Evolutionary conservation across 768 basidiomycete species (phyloP), one percentile per base, ranked within the genome.

Genomic region (Tylopilus felleus): DNA sequence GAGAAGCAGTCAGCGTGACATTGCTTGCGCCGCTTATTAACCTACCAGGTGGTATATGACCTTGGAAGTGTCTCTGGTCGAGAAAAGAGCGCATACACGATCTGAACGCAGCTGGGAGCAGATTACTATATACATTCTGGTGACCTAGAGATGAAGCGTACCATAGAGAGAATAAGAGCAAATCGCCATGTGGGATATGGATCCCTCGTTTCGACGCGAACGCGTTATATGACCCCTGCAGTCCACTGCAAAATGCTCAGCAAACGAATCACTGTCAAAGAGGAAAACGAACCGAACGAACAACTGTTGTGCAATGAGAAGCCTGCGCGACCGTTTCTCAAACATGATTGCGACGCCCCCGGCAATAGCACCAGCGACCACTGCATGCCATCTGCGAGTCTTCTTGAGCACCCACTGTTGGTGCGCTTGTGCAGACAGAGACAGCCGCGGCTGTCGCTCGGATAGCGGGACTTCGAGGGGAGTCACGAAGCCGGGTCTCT

Each of bases 171-270:
- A 98, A 97, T 10, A 96, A 80, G 8, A 95, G 67, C 1, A 91
- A 80, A 45, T 87, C 89, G 5, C 95, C 95, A 66, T 93, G 78
- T 1, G 93, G 94, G 16, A 98, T 76, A 41, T 73, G 74, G 41
- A 94, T 76, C 28, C 83, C 83, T 28, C 80, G 80, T 60, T 80
- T 81, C 2, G 78, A 77, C 1, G 91, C 83, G 61, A 84, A 86
- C 8, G 83, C 79, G 63, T 95, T 96, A 67, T 90, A 96, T 1
- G 86, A 83, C 2, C 92, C 94, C 69, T 98, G 95, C 8, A 98
- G 75, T 3, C 95, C 94, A 44, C 93, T 92, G 50, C 23, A 28
- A 50, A 31, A 31, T 19, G 21, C 46, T 61, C 23, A 59, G 17
- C 19, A 49, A 36, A 22, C n/a, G 4, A 35, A 19, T 28, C 45